These are phyloP conservation scores for Yamadazyma dushanensis DNA, from an alignment of 1,139 yeast genomes.

Conservation along the genomic window DNA sequence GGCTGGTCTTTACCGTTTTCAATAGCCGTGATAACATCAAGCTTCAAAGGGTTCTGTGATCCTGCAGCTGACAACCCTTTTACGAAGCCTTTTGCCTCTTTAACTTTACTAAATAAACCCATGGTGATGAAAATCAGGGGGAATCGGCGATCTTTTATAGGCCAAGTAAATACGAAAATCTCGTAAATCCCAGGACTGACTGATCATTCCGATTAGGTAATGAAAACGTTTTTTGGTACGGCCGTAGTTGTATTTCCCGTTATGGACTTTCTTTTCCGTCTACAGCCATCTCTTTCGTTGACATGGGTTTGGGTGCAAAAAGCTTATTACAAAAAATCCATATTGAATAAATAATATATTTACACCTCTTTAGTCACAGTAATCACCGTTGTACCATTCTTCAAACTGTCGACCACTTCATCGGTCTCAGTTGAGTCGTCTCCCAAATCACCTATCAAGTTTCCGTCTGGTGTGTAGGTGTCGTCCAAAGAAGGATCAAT, in stretches of 20 bases:
- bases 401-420: constrained; percentile 92
- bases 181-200: too few species aligned
- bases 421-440: too few species aligned
- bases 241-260: too few species aligned
- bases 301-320: too few species aligned
- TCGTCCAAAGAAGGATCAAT: constrained; percentile 5
- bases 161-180: too few species aligned
- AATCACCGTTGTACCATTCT: constrained; percentile 20
- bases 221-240: too few species aligned
- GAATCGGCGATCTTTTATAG: too few species aligned
- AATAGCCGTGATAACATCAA: constrained; percentile 3
- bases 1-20: constrained; percentile 5
- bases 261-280: too few species aligned
- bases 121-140: neutral
- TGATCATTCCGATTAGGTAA: too few species aligned
- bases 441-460: neutral
- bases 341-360: too few species aligned
- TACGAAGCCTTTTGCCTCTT: constrained; percentile 5
- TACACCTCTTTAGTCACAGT: constrained; percentile 3
- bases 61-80: constrained; percentile 1
- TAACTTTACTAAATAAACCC: constrained; percentile 3
- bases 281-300: too few species aligned
- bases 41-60: constrained; percentile 4
- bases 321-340: too few species aligned
- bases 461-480: constrained; percentile 6